These are phyloP conservation scores for Colletotrichum truncatum DNA, from an alignment of 2,329 filamentous ascomycete species.

Conservation along the genomic window DNA sequence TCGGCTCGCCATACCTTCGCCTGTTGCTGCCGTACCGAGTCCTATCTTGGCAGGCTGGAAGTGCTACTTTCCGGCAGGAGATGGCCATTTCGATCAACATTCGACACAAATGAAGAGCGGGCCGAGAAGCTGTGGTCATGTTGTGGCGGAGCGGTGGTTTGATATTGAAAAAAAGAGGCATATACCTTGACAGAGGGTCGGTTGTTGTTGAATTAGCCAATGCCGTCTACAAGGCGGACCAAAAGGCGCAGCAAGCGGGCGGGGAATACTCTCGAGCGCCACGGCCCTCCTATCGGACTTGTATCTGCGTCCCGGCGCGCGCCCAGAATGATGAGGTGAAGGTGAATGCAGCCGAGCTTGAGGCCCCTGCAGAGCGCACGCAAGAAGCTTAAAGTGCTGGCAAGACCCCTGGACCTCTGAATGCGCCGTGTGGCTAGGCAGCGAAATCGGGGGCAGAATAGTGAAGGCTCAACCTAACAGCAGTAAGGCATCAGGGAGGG, in stretches of 20 bases:
- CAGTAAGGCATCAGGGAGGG: neutral
- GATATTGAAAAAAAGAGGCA: neutral
- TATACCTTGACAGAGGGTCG: neutral
- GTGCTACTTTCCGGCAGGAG: slow-evolving; percentile 9
- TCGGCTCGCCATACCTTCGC: neutral
- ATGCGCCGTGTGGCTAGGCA: neutral
- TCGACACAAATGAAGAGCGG: slow-evolving; percentile 10
- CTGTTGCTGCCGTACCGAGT: neutral
- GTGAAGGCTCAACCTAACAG: neutral
- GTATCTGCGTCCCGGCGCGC: neutral
- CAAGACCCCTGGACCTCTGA: slow-evolving; percentile 16
- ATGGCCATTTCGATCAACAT: slow-evolving; percentile 2
- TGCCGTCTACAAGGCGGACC: neutral
- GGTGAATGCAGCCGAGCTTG: slow-evolving; percentile 11
- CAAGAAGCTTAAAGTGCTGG: slow-evolving; percentile 17
- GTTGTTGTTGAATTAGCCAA: neutral
- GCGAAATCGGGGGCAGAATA: neutral
- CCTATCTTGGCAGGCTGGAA: slow-evolving; percentile 14
- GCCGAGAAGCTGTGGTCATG: neutral
- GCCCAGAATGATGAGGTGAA: neutral
- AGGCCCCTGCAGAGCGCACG: neutral
- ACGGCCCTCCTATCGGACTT: slow-evolving; percentile 19
- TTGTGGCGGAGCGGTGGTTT: neutral
- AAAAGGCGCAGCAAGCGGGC: neutral
- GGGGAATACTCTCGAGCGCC: neutral